Percentiles rank a stretch among this genome's conserved stretches.
These are phyloP conservation scores for Fusarium concolor DNA, from an alignment of 2,329 filamentous ascomycete genomes.

Conservation along the genomic window DNA sequence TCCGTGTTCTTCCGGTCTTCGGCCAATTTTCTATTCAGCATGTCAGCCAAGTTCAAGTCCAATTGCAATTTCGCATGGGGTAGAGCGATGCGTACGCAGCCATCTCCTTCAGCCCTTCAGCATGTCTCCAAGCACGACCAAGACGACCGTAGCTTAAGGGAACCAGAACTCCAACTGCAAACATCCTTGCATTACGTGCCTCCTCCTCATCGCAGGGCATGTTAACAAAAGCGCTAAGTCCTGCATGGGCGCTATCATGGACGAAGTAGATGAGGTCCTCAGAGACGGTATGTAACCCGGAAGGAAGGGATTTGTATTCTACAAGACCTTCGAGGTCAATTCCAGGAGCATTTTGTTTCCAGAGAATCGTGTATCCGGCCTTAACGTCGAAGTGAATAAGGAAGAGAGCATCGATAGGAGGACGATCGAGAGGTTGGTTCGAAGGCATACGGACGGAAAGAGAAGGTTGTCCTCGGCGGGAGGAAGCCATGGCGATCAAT, in stretches of 20 bases:
- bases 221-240: conserved; percentile 92
- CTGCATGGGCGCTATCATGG: conserved; percentile 81
- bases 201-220: conserved; percentile 79
- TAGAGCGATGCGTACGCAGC: conserved; percentile 66
- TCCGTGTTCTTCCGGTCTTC: conserved; percentile 71
- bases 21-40: conserved; percentile 65
- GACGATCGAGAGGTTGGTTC: conserved; percentile 48
- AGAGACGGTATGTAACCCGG: conserved; percentile 87
- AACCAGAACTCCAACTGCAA: conserved; percentile 90
- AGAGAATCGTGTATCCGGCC: conserved; percentile 89
- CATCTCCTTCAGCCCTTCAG: conserved; percentile 78
- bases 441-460: conserved; percentile 54
- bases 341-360: conserved; percentile 79
- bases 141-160: conserved; percentile 86
- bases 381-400: conserved; percentile 94
- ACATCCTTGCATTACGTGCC: conserved; percentile 89
- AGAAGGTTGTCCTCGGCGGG: conserved; percentile 54
- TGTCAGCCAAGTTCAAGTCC: conserved; percentile 39
- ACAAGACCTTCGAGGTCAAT: conserved; percentile 86
- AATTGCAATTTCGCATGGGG: neutral
- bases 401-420: conserved; percentile 78
- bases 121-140: conserved; percentile 90
- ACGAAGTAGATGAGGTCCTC: conserved; percentile 96
- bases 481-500: conserved; percentile 54
- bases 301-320: conserved; percentile 96